phyloP scores from a whole-genome alignment of 768 basidiomycete species.

The Leccinum imitatum region DNA sequence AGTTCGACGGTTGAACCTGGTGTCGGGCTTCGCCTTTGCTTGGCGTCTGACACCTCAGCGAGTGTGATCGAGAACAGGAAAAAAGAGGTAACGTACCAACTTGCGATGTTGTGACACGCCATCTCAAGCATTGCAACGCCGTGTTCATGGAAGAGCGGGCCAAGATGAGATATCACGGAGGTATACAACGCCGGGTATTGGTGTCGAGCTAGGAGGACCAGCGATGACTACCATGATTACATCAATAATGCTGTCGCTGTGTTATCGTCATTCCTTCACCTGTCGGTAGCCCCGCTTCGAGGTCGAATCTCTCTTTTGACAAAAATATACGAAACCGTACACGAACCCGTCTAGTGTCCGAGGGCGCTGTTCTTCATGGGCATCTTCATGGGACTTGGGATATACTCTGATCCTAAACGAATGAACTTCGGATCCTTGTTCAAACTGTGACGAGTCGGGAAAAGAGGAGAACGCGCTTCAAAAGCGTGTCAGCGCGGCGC shows the following conservation, averaged over 20 bases:
- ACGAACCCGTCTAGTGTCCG: slow-evolving; percentile 60
- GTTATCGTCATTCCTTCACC: slow-evolving; percentile 36
- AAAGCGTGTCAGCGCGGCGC: slow-evolving; percentile 6
- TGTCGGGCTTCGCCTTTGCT: slow-evolving; percentile 73
- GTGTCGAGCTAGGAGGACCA: slow-evolving; percentile 79
- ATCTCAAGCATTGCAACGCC: slow-evolving; percentile 81
- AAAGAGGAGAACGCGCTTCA: slow-evolving; percentile 87
- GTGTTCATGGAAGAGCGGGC: slow-evolving; percentile 70
- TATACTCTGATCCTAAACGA: slow-evolving; percentile 81
- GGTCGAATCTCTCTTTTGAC: slow-evolving; percentile 59
- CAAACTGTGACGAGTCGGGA: slow-evolving; percentile 84
- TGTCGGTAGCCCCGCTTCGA: slow-evolving; percentile 82
- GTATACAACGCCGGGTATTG: slow-evolving; percentile 84
- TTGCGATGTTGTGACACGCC: slow-evolving; percentile 81
- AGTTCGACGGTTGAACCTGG: slow-evolving; percentile 71
- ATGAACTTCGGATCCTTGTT: slow-evolving; percentile 80
- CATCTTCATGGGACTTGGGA: slow-evolving; percentile 18
- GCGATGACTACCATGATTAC: slow-evolving; percentile 31
- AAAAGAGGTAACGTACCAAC: slow-evolving; percentile 57
- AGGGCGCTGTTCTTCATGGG: slow-evolving; percentile 34
- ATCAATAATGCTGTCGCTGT: background rate
- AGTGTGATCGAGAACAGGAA: background rate
- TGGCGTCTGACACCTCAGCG: slow-evolving; percentile 30
- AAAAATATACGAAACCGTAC: slow-evolving; percentile 79
- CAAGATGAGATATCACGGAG: slow-evolving; percentile 62